A percentile compares a stretch with the other conserved stretches of the same genome.
These are phyloP conservation scores for Bifiguratus adelaidae DNA, from an alignment of 192 early-diverging fungal genomes.

Conservation along the genomic window DNA sequence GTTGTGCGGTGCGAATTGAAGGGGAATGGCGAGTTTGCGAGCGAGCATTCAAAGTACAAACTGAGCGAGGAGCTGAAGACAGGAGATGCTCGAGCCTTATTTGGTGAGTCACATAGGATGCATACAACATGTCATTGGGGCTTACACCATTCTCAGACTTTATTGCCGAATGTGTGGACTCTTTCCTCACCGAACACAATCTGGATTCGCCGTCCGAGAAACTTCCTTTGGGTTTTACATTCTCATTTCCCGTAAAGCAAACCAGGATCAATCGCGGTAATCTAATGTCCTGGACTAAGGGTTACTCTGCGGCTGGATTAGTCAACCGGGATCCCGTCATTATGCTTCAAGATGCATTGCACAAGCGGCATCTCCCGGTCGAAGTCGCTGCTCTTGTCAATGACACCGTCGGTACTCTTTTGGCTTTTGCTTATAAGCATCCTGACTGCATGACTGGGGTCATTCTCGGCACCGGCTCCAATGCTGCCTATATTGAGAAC, in stretches of 20 bases:
- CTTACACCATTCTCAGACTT: constrained; percentile 30
- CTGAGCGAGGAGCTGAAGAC: constrained; percentile 65
- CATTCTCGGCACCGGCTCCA: constrained; percentile 93
- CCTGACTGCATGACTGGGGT: constrained; percentile 76
- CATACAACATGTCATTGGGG: too few species aligned
- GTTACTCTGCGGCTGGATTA: constrained; percentile 65
- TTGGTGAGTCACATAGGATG: too few species aligned
- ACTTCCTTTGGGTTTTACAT: constrained; percentile 70
- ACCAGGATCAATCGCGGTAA: constrained; percentile 58
- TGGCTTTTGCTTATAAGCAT: constrained; percentile 73
- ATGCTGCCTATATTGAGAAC: constrained; percentile 20
- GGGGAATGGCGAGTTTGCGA: constrained; percentile 43
- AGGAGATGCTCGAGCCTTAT: constrained; percentile 45
- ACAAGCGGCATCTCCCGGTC: constrained; percentile 60
- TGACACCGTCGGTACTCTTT: constrained; percentile 91
- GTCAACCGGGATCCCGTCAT: constrained; percentile 64
- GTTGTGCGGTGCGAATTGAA: constrained; percentile 71
- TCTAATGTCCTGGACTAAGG: constrained; percentile 80
- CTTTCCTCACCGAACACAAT: constrained; percentile 20
- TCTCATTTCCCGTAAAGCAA: constrained; percentile 83
- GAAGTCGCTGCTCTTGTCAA: constrained; percentile 70
- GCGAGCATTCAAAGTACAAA: constrained; percentile 59
- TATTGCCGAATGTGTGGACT: constrained; percentile 38
- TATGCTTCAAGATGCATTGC: constrained; percentile 72
- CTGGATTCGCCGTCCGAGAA: constrained; percentile 5